phyloP scores from a whole-genome alignment of 306 rosid genomes.

The Cucurbita ficifolia region DNA sequence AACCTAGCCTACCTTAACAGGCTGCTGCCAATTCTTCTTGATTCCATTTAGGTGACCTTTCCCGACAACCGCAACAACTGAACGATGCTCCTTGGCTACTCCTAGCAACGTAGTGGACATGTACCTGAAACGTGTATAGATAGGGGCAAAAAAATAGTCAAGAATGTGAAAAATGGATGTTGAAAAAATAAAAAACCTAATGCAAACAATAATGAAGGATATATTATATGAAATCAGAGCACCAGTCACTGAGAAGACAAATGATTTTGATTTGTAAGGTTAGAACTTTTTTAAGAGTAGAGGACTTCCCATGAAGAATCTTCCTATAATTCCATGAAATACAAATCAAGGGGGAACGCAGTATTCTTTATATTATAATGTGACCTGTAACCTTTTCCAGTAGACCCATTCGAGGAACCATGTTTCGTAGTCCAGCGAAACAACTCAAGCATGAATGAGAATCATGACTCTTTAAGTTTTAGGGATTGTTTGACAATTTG shows the following conservation, averaged over 20 bases:
- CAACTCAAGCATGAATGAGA: not conserved
- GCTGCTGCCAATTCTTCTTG: conserved; percentile 74
- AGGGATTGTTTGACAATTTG: no score
- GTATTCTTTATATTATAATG: not conserved
- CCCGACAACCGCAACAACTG: conserved; percentile 89
- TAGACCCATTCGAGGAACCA: not conserved
- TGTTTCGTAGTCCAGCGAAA: not conserved
- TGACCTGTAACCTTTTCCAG: not conserved
- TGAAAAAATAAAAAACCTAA: not conserved
- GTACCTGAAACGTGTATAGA: conserved; percentile 30
- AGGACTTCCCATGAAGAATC: not conserved
- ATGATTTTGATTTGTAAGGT: not conserved
- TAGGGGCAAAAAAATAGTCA: not conserved
- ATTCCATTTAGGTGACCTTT: conserved; percentile 92
- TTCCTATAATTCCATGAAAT: not conserved
- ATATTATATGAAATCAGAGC: not conserved
- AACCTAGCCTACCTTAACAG: conserved; percentile 43
- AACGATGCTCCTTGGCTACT: conserved; percentile 47
- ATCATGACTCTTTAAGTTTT: not conserved
- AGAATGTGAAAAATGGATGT: not conserved
- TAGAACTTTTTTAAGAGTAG: not conserved
- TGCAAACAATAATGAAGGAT: not conserved
- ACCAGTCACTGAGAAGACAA: not conserved
- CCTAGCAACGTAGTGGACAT: conserved; percentile 60
- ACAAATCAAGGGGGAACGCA: not conserved